phyloP scores from a whole-genome alignment of 2,329 filamentous ascomycete genomes.

The Colletotrichum sp. region DNA sequence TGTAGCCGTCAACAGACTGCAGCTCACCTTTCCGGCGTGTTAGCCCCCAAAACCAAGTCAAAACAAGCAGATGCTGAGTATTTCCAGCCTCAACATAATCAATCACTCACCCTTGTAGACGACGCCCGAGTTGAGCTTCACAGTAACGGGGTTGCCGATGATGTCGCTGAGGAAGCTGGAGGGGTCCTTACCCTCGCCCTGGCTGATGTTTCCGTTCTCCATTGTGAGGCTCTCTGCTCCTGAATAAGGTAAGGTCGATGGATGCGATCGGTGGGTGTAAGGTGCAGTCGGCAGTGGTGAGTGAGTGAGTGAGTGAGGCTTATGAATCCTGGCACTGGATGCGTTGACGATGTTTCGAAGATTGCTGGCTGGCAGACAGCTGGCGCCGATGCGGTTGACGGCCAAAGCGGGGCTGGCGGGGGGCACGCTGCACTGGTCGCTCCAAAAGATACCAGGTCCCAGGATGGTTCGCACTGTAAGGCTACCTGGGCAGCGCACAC shows the following conservation, averaged over 20 bases:
- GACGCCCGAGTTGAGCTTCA: constrained; percentile 98
- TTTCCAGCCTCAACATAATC: neutral
- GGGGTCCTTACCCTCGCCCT: constrained; percentile 84
- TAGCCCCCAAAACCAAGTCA: neutral
- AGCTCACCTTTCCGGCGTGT: constrained; percentile 71
- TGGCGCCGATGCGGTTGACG: neutral
- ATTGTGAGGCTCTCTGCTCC: constrained; percentile 47
- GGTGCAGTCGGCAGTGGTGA: neutral
- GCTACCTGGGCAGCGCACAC: constrained; percentile 3
- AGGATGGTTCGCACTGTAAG: constrained; percentile 18
- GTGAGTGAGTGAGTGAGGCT: neutral
- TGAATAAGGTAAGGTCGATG: neutral
- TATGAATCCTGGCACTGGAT: neutral
- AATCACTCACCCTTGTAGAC: constrained; percentile 83
- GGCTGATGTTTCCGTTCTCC: constrained; percentile 73
- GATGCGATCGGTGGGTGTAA: neutral
- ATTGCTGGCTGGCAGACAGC: constrained; percentile 6
- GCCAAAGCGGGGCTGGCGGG: neutral
- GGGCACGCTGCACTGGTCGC: neutral
- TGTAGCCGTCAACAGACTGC: constrained; percentile 97
- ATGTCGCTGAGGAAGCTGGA: constrained; percentile 94
- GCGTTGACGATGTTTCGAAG: constrained; percentile 8
- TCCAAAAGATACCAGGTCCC: neutral
- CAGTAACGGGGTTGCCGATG: constrained; percentile 90
- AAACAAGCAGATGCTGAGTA: neutral